Evolutionary conservation across 352 stramenopile species (phyloP), one percentile per base, ranked within the genome.

Genomic region (Globisporangium nodosum): DNA sequence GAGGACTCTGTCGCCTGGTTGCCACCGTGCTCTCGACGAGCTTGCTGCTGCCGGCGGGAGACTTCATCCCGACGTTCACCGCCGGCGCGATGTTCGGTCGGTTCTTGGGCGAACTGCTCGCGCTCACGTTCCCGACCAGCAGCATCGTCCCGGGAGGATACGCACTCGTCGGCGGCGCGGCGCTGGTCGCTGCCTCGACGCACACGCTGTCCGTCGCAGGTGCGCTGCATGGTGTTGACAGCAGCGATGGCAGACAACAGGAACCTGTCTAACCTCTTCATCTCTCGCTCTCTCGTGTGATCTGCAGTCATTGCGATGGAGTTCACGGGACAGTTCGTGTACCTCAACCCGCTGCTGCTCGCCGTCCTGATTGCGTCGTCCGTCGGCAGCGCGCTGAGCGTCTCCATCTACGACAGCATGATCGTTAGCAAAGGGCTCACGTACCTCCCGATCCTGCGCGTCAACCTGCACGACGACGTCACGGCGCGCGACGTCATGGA

Each of bases 261-360:
- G 24, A 27, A 27, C 24, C 24, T 27, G 24, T 27, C 24, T 27
- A 27, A 27, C 24, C 24, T 27, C 24, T 27, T 27, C 24, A n/a
- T 51, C 37, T 33, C 16, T 31, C 49, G 33, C 21, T 20, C 3
- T 8, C 9, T n/a, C 56, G 33, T 56, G 3, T 27, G 43, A 4
- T 11, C 52, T 27, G 40, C 33, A 64, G 76, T 90, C n/a, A 90
- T 90, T 50, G 76, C 76, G 31, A 58, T 87, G 11, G 81, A 90
- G 53, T 81, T 90, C 52, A 88, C 78, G 5, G 78, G 81, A 1
- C 78, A 88, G 54, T 87, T 90, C 40, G 67, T 84, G 46, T 90
- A 83, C 63, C 74, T 85, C 53, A 85, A 74, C 4, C 79, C 79
- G 9, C 40, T 87, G 21, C 74, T 89, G 21, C 58, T 87, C 13